Percentiles rank a stretch among this genome's conserved stretches.
Evolutionary conservation across 345 rosid species (phyloP).

Genomic region (Eucalyptus cladocalyx): DNA sequence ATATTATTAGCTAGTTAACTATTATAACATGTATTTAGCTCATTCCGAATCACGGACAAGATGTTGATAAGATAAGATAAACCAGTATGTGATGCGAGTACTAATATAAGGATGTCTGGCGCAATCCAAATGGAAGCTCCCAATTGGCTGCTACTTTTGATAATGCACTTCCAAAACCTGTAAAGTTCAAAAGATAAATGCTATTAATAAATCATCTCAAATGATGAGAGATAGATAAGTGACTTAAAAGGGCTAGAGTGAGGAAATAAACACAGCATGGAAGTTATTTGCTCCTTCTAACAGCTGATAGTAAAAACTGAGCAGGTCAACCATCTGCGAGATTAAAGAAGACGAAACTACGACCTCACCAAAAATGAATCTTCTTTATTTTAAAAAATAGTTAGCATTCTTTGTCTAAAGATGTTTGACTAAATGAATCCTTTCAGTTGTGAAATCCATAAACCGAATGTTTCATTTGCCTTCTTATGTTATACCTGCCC

Average conservation of each 20-base stretch:
- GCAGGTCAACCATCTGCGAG: not conserved
- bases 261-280: not conserved
- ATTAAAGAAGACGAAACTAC: not conserved
- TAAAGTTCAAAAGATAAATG: not conserved
- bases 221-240: not conserved
- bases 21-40: not conserved
- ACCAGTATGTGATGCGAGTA: not conserved
- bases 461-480: not conserved
- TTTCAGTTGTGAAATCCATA: not conserved
- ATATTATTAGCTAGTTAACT: not conserved
- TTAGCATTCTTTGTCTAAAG: not conserved
- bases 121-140: conserved; percentile 64
- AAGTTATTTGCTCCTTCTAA: not conserved
- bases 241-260: not conserved
- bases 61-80: no score
- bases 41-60: not conserved
- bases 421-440: not conserved
- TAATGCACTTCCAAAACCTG: conserved; percentile 83
- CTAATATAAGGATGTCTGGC: conserved; percentile 70
- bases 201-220: not conserved
- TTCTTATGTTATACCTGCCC: not conserved
- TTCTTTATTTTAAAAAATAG: not conserved
- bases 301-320: not conserved
- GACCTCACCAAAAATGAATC: not conserved
- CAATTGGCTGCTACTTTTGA: conserved; percentile 65